phyloP scores from a whole-genome alignment of 331 rosid species.

The Phaseolus coccineus region DNA sequence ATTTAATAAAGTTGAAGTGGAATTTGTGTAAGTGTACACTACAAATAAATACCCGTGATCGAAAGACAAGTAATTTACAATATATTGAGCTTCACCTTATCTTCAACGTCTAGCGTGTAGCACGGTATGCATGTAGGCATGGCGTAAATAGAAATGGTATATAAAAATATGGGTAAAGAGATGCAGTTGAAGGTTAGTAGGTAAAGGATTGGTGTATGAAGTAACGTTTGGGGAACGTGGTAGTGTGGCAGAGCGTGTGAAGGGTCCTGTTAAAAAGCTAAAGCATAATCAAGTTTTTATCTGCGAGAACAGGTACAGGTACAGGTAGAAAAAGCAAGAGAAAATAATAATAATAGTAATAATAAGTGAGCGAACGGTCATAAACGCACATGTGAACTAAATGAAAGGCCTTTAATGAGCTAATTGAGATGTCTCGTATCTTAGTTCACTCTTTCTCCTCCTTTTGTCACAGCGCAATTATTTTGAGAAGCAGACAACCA shows the following conservation, averaged over 20 bases:
- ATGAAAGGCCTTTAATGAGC: neutral
- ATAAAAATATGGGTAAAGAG: neutral
- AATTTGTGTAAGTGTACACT: slow-evolving; percentile 34
- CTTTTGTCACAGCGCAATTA: slow-evolving; percentile 63
- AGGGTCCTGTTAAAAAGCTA: neutral
- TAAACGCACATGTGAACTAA: slow-evolving; percentile 50
- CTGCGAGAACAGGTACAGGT: slow-evolving; percentile 5
- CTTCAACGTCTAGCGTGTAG: neutral
- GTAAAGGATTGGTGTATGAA: slow-evolving; percentile 34
- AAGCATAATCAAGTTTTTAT: neutral
- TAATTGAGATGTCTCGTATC: slow-evolving; percentile 1
- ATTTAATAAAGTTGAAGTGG: slow-evolving; percentile 38
- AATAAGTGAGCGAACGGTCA: neutral
- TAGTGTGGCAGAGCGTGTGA: slow-evolving; percentile 32
- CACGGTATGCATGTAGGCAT: neutral
- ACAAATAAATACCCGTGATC: slow-evolving; percentile 52
- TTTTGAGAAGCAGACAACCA: slow-evolving; percentile 57
- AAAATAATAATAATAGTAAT: neutral
- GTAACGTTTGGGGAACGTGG: slow-evolving; percentile 33
- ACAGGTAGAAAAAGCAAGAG: neutral
- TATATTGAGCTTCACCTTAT: slow-evolving; percentile 9
- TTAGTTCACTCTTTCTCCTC: neutral
- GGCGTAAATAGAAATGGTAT: neutral
- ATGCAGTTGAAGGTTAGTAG: slow-evolving; percentile 43
- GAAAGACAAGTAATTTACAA: slow-evolving; percentile 28